phyloP scores from a whole-genome alignment of 306 rosid genomes.

The Comarum palustre region DNA sequence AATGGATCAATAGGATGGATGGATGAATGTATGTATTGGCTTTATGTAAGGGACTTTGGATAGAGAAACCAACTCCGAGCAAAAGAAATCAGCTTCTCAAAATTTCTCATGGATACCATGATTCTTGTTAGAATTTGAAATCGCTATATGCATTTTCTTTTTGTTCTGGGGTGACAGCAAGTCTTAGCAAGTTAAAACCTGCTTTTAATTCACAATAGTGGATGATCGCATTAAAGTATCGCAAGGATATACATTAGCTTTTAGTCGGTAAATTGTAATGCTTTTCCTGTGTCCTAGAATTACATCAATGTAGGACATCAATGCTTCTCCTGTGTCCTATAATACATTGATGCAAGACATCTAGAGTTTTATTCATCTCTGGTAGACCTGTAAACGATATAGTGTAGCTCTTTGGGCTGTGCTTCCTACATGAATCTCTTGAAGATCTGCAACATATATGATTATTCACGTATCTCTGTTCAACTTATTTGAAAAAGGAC shows the following conservation, averaged over 20 bases:
- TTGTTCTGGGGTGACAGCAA: neutral
- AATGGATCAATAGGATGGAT: neutral
- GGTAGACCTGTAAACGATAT: neutral
- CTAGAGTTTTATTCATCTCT: neutral
- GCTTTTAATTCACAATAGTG: neutral
- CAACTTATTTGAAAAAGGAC: neutral
- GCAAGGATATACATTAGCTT: neutral
- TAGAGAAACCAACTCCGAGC: neutral
- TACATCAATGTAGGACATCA: neutral
- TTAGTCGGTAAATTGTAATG: neutral
- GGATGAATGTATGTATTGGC: neutral
- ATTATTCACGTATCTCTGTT: neutral
- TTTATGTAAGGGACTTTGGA: neutral
- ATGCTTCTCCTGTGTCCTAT: neutral
- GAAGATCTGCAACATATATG: neutral
- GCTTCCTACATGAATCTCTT: slow-evolving; percentile 1
- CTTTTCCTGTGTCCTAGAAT: neutral
- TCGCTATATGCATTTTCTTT: neutral
- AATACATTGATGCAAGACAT: neutral
- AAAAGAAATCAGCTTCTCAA: slow-evolving; percentile 1
- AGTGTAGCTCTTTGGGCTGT: neutral
- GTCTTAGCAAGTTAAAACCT: neutral
- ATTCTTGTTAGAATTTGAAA: neutral
- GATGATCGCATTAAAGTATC: neutral
- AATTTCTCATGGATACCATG: neutral